A percentile compares a stretch with the other conserved stretches of the same genome.
Evolutionary conservation across 169 alveolate genomes (phyloP).

Genomic region (Toxoplasma gondii): DNA sequence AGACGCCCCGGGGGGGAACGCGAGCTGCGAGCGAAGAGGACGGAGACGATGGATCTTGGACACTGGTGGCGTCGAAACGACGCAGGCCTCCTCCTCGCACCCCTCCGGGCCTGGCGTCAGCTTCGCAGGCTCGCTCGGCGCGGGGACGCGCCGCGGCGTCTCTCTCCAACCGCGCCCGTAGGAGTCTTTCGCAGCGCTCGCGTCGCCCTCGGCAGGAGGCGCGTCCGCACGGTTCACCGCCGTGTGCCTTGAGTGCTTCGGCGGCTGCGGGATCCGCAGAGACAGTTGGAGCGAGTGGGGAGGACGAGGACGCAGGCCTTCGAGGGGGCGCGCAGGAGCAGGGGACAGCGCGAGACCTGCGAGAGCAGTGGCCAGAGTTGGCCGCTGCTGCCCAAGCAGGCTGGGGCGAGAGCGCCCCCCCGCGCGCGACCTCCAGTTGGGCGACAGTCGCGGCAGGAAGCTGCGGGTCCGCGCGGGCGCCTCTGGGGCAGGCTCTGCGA

Average conservation of each 20-base stretch:
- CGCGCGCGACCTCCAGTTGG: neutral
- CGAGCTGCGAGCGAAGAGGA: neutral
- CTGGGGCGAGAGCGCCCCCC: neutral
- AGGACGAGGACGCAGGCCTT: neutral
- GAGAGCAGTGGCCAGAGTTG: neutral
- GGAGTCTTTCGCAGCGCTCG: neutral
- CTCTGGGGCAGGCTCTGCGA: neutral
- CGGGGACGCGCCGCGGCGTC: neutral
- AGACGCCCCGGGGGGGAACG: neutral
- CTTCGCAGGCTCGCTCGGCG: no score
- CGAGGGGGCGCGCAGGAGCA: neutral
- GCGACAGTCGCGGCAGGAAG: neutral
- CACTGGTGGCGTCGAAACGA: neutral
- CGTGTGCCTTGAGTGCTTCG: no score
- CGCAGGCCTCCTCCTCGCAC: neutral
- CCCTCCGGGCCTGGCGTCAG: neutral
- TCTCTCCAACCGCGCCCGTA: neutral
- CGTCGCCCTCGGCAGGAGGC: neutral
- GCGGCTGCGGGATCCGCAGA: neutral
- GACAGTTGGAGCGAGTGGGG: neutral
- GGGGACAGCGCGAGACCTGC: no score
- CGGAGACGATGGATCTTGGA: neutral
- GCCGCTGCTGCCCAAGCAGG: neutral
- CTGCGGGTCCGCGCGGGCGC: neutral
- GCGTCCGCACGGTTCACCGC: neutral